Evolutionary conservation across 2,329 filamentous ascomycete genomes (phyloP).

Genomic region (Aspergillus ibericus): DNA sequence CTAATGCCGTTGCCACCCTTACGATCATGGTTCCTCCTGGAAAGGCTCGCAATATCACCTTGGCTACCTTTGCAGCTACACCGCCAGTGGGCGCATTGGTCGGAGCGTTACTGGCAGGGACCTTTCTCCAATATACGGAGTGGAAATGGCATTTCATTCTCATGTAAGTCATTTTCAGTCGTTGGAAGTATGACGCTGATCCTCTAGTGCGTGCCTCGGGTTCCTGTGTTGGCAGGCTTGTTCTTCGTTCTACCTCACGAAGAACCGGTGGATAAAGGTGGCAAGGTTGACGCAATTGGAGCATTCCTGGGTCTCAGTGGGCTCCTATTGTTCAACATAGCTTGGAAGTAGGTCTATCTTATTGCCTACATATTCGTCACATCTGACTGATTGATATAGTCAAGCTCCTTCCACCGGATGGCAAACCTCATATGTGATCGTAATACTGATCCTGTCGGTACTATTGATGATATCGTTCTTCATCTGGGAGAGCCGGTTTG

Average conservation of each 20-base stretch:
- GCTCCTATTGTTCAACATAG: no score
- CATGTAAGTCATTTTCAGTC: conserved; percentile 28
- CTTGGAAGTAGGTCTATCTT: no score
- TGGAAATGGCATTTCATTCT: conserved; percentile 48
- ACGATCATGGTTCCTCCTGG: conserved; percentile 51
- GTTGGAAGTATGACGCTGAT: not conserved
- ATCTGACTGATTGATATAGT: no score
- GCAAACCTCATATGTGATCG: no score
- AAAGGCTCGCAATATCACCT: conserved; percentile 44
- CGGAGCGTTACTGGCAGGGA: conserved; percentile 43
- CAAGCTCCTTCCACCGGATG: no score
- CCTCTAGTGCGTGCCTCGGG: conserved; percentile 20
- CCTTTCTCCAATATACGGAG: conserved; percentile 37
- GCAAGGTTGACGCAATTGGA: conserved; percentile 31
- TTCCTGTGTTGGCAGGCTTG: conserved; percentile 30
- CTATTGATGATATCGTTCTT: no score
- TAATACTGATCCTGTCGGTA: no score
- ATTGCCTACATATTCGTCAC: no score
- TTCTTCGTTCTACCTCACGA: not conserved
- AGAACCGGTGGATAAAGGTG: conserved; percentile 22
- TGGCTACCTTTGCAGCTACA: conserved; percentile 50
- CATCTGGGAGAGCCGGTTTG: no score
- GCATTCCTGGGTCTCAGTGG: not conserved
- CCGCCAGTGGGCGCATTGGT: conserved; percentile 50
- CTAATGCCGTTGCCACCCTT: conserved; percentile 54